Conservation (phyloP, 495 filamentous ascomycete species). For the Neurospora sp. region DNA sequence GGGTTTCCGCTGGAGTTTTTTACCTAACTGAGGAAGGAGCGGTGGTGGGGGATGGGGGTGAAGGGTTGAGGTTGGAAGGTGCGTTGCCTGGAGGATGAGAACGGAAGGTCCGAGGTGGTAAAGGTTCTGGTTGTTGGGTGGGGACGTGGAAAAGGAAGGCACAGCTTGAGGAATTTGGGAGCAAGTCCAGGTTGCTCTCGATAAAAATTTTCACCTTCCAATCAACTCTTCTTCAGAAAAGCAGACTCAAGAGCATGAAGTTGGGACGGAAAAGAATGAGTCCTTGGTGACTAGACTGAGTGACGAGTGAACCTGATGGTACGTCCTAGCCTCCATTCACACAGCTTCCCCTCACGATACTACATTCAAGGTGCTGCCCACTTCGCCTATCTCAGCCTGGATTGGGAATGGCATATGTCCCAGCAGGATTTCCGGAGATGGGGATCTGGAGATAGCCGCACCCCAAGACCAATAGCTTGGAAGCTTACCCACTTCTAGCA, state of each 20-base stretch:
- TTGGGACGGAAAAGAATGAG: background rate
- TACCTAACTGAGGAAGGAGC: background rate
- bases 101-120: background rate
- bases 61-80: background rate
- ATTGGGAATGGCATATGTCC: background rate
- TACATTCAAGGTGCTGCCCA: background rate
- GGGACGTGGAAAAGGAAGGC: background rate
- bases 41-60: background rate
- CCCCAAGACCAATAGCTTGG: background rate
- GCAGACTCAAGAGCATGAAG: background rate
- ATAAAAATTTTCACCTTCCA: background rate
- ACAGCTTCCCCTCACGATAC: background rate
- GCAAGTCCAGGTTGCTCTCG: background rate
- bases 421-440: background rate
- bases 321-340: background rate
- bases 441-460: background rate
- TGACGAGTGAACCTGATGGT: background rate
- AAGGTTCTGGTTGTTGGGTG: background rate
- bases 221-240: background rate
- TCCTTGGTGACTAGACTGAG: background rate
- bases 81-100: background rate
- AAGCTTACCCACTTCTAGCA: background rate
- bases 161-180: background rate
- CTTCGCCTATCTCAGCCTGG: background rate
- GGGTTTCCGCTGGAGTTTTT: slow-evolving; percentile 51